These are phyloP conservation scores for Lactarius quietus DNA, from an alignment of 768 basidiomycete genomes.

Conservation along the genomic window DNA sequence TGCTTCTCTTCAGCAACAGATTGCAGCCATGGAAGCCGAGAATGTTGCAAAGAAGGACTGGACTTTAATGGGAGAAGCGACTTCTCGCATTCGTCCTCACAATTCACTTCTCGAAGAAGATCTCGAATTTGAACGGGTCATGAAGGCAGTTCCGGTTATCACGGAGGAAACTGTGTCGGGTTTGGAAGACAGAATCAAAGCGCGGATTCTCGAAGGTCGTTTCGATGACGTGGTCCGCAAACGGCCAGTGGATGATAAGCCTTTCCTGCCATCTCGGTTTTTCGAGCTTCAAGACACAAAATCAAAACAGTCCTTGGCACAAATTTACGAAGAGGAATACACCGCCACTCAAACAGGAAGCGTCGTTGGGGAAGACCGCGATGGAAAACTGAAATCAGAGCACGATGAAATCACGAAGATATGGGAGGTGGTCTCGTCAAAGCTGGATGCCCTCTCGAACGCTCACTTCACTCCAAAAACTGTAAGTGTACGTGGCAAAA, in stretches of 20 bases:
- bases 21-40: constrained; percentile 74
- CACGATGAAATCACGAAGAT: constrained; percentile 79
- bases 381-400: constrained; percentile 84
- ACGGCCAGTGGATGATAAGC: constrained; percentile 71
- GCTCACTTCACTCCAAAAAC: constrained; percentile 94
- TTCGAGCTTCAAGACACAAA: constrained; percentile 89
- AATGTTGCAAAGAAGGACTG: constrained; percentile 90
- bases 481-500: constrained; percentile 42
- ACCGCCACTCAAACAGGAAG: constrained; percentile 60
- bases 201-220: constrained; percentile 74
- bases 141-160: constrained; percentile 82
- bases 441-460: constrained; percentile 92
- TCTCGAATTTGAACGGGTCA: constrained; percentile 88
- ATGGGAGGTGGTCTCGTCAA: constrained; percentile 84
- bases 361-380: constrained; percentile 64
- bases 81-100: constrained; percentile 75
- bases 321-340: constrained; percentile 95
- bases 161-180: constrained; percentile 82
- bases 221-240: constrained; percentile 94
- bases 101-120: constrained; percentile 93
- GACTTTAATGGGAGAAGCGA: constrained; percentile 90
- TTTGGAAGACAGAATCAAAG: constrained; percentile 89
- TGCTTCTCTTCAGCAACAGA: constrained; percentile 70
- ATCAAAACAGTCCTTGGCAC: constrained; percentile 83
- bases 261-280: constrained; percentile 86